phyloP scores from a whole-genome alignment of 768 basidiomycete species.

The Mycena latifolia region DNA sequence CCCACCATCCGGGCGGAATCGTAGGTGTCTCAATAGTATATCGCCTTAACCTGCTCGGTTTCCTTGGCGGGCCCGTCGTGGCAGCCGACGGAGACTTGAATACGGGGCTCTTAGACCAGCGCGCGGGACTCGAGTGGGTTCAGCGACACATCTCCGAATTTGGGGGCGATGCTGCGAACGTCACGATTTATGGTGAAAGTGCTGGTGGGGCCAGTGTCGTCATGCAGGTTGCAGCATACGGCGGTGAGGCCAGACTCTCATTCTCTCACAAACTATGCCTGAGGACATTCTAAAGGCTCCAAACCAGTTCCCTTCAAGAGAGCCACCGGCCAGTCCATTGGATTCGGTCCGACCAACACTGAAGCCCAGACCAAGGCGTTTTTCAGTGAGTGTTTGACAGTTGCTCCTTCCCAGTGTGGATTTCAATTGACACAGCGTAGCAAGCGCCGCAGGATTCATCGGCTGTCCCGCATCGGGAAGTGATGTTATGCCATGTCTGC shows the following conservation, averaged over 20 bases:
- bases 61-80: slow-evolving; percentile 45
- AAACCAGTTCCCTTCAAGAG: slow-evolving; percentile 53
- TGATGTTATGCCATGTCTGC: slow-evolving; percentile 49
- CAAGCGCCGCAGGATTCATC: slow-evolving; percentile 43
- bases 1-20: slow-evolving; percentile 50
- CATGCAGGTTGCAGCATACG: slow-evolving; percentile 59
- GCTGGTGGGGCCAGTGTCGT: slow-evolving; percentile 59
- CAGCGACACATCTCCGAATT: slow-evolving; percentile 52
- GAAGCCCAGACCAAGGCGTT: slow-evolving; percentile 42
- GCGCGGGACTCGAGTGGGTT: slow-evolving; percentile 55
- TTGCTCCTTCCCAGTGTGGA: neutral
- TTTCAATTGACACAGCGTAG: slow-evolving; percentile 33
- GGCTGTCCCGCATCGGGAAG: slow-evolving; percentile 45
- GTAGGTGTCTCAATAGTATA: slow-evolving; percentile 51
- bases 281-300: slow-evolving; percentile 41
- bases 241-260: too few relatives aligned
- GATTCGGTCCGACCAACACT: slow-evolving; percentile 52
- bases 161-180: slow-evolving; percentile 47
- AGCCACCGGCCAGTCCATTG: slow-evolving; percentile 58
- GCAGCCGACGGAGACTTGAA: slow-evolving; percentile 55
- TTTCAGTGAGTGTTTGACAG: slow-evolving; percentile 48
- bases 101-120: slow-evolving; percentile 57
- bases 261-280: too few relatives aligned
- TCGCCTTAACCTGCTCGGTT: slow-evolving; percentile 46
- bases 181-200: slow-evolving; percentile 53